Percentiles rank a stretch among this genome's conserved stretches.
Evolutionary conservation across 805 yeast genomes (phyloP).

Genomic region (Nakazawaea sp.): DNA sequence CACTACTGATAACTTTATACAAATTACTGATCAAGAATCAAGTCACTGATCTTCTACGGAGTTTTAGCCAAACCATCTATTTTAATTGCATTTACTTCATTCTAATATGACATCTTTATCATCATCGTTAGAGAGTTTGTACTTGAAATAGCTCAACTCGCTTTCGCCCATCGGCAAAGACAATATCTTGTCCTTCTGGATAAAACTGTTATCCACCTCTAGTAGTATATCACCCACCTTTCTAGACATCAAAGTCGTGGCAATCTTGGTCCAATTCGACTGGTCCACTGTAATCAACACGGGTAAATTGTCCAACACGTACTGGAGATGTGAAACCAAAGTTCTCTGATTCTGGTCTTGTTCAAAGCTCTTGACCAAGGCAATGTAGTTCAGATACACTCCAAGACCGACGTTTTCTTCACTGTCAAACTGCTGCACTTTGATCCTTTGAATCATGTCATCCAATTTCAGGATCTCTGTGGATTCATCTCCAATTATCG

Average conservation of each 20-base stretch:
- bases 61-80: too few relatives aligned
- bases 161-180: conserved; percentile 38
- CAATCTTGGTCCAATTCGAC: conserved; percentile 34
- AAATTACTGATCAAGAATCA: too few relatives aligned
- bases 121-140: conserved; percentile 5
- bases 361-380: conserved; percentile 17
- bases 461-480: conserved; percentile 20
- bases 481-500: conserved; percentile 44
- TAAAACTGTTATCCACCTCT: conserved; percentile 18
- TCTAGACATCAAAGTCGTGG: conserved; percentile 47
- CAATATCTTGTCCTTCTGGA: conserved; percentile 26
- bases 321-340: conserved; percentile 23
- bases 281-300: conserved; percentile 22
- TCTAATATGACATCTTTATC: conserved; percentile 4
- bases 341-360: conserved; percentile 15
- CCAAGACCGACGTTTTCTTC: conserved; percentile 56
- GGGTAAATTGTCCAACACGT: conserved; percentile 39
- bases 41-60: too few relatives aligned
- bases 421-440: conserved; percentile 26
- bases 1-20: too few relatives aligned
- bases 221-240: conserved; percentile 35
- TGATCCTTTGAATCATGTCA: conserved; percentile 31
- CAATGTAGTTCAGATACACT: conserved; percentile 45
- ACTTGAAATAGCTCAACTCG: conserved; percentile 30
- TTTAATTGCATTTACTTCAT: too few relatives aligned